Evolutionary conservation across 768 basidiomycete genomes (phyloP), one percentile per base, ranked within the genome.

Genomic region (Glaciozyma martinii): DNA sequence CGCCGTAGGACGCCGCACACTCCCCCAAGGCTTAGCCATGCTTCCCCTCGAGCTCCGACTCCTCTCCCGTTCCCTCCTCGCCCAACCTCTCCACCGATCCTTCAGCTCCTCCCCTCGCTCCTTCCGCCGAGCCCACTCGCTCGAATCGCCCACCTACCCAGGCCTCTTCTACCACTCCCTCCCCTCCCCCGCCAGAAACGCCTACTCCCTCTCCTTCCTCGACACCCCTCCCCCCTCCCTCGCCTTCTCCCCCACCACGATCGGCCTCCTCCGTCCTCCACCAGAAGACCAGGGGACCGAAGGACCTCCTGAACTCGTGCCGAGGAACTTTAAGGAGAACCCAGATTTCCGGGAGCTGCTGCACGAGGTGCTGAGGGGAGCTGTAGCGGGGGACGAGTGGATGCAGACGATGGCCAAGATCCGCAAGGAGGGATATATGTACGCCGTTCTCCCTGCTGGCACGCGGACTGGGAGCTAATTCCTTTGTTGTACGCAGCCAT

Each of bases 241-340:
- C 62, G 19, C 33, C n/a, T 70, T 70, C 60, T 66, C 65, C 15
- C 68, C 68, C 9, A 66, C 68, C 27, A 69, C 68, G 33, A 57
- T 69, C 64, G 68, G 68, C n/a, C 19, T 46, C 42, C 49, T 69
- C 52, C 13, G n/a, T 9, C 23, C 25, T 29, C 12, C 42, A 5
- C 27, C 27, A 30, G 50, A 55, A 33, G 19, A 29, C 30, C 49
- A 19, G 23, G 47, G 25, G n/a, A n/a, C n/a, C 23, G 33, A 29
- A 44, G 55, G 27, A 25, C n/a, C 33, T 9, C 47, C 56, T 15
- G 7, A 19, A 15, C 58, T 70, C 62, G n/a, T 58, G 8, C 68
- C 68, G 40, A 29, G 68, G 15, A 63, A 63, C n/a, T 59, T 66
- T 25, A 4, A 27, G 21, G 65, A 66, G 56, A 70, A 70, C 60